Percentiles rank a stretch among this genome's conserved stretches.
phyloP scores from a whole-genome alignment of 805 yeast species.

The Cyberlindnera mycetangii region DNA sequence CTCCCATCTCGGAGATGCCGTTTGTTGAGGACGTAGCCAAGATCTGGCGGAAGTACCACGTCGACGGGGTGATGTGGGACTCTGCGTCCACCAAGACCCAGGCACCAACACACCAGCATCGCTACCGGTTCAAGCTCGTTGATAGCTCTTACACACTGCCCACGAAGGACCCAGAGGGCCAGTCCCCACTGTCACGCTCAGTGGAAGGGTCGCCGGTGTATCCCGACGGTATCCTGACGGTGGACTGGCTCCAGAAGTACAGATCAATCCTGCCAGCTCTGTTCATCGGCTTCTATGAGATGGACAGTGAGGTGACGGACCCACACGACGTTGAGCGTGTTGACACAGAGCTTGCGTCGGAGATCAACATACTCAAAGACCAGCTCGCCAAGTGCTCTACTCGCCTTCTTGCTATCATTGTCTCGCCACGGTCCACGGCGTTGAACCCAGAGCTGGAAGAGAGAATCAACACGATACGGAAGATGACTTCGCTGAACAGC shows the following conservation, averaged over 20 bases:
- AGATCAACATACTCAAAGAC: conserved; percentile 34
- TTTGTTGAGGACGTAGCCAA: conserved; percentile 28
- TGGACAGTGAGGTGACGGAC: conserved; percentile 33
- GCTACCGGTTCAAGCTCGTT: conserved; percentile 33
- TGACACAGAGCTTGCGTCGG: conserved; percentile 36
- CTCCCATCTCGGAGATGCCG: conserved; percentile 1
- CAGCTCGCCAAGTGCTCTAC: conserved; percentile 31
- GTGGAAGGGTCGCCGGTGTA: conserved; percentile 28
- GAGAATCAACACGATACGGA: conserved; percentile 36
- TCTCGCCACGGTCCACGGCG: conserved; percentile 31
- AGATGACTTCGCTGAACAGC: conserved; percentile 41
- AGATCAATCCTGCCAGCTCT: conserved; percentile 45
- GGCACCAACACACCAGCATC: conserved; percentile 22
- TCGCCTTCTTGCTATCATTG: conserved; percentile 35
- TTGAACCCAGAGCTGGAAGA: conserved; percentile 33
- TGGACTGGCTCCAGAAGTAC: conserved; percentile 54
- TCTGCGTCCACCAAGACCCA: conserved; percentile 25
- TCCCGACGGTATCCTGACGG: conserved; percentile 36
- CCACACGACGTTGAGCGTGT: conserved; percentile 22
- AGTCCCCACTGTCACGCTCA: conserved; percentile 6
- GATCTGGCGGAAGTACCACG: conserved; percentile 29
- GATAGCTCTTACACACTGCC: conserved; percentile 29
- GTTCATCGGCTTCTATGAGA: conserved; percentile 42
- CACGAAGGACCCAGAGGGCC: background rate
- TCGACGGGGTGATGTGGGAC: conserved; percentile 29